Evolutionary conservation across 306 rosid species (phyloP), one percentile per base, ranked within the genome.

Genomic region (Comarum palustre): DNA sequence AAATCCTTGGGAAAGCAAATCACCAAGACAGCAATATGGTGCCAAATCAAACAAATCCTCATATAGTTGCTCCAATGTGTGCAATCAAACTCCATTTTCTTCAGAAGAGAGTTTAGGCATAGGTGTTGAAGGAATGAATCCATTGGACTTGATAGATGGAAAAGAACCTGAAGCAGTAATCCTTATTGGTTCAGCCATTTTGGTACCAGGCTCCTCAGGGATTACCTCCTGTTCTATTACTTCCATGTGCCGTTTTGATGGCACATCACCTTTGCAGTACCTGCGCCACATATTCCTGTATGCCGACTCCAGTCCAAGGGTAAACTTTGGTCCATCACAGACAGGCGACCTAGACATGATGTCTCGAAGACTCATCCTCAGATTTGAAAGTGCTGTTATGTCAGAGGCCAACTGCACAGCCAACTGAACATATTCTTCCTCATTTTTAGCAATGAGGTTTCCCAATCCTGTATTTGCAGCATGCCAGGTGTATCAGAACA

Each of bases 221-320:
- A 77, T 29, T n/a, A 59, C 81, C 43, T 80, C 63, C 38, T 74
- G 79, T 78, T 87, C 81, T 72, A 87, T 83, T 78, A 75, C 68
- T 64, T 85, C 89, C 61, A 89, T 52, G 74, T 81, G 86, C 75
- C 81, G 85, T 75, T 82, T 84, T 77, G 99, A 90, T 20, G 97
- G 99, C 67, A 89, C 87, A 27, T 94, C 99, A 24, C 99, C 99
- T 68, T 89, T 81, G 72, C 99, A 94, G 81, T 94, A 94, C 71
- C 90, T 80, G 65, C 72, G 82, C 99, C 99, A 94, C 88, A 94
- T 89, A 47, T 82, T 84, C 62, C 99, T 80, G 72, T 88, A 91
- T 46, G 84, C 51, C 19, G 87, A 88, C 75, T 92, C 98, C 39
- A 92, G 80, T 64, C 96, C 92, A 47, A 39, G 86, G 69, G 67